Evolutionary conservation across 148 eudicot genomes (phyloP).

Genomic region (Oxyria digyna): DNA sequence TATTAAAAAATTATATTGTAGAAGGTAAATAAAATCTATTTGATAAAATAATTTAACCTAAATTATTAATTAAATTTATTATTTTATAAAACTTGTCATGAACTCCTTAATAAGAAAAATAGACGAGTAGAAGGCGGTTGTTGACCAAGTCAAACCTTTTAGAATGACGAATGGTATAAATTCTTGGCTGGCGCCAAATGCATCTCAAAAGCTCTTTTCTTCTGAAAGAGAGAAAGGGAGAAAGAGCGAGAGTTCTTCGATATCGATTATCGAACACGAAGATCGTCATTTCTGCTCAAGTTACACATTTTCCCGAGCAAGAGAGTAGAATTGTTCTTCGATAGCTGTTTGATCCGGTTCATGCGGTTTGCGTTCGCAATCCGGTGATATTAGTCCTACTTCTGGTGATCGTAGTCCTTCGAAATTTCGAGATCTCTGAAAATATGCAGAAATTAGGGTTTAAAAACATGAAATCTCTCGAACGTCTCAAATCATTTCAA

Average conservation of each 20-base stretch:
- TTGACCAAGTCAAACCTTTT: background rate
- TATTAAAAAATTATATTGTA: too few relatives aligned
- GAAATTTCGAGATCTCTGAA: background rate
- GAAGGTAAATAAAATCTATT: too few relatives aligned
- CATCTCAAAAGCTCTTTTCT: background rate
- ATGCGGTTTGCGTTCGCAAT: background rate
- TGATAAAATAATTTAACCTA: too few relatives aligned
- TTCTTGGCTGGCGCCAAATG: background rate
- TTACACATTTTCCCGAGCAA: background rate
- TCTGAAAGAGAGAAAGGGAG: background rate
- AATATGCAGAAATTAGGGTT: slow-evolving; percentile 63
- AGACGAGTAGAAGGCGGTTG: background rate
- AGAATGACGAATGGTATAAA: background rate
- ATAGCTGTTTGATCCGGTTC: background rate
- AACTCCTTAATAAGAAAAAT: too few relatives aligned
- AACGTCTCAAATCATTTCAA: slow-evolving; percentile 45
- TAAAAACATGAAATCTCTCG: slow-evolving; percentile 50
- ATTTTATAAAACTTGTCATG: too few relatives aligned
- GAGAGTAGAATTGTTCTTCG: background rate
- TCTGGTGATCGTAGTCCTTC: background rate
- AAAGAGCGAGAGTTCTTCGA: background rate
- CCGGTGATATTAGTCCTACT: background rate
- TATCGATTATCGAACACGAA: background rate
- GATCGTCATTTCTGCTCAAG: background rate
- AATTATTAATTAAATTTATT: too few relatives aligned